phyloP scores from a whole-genome alignment of 768 basidiomycete species.

The Termitomyces sp. region DNA sequence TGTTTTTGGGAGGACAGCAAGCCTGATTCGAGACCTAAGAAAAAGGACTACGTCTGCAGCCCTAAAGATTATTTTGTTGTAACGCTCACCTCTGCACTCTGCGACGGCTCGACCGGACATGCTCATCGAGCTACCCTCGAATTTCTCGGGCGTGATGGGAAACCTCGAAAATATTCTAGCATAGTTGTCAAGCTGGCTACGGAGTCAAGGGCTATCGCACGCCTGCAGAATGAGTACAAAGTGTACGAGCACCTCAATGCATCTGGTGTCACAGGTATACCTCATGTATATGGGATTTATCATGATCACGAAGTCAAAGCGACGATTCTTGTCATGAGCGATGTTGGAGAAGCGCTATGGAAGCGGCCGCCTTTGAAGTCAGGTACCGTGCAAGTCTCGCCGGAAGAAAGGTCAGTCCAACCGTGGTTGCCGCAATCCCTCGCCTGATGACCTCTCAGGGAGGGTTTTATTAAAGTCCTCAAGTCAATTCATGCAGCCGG shows the following conservation, averaged over 20 bases:
- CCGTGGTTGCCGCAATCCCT: background rate
- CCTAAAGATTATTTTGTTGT: conserved; percentile 5
- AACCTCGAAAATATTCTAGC: background rate
- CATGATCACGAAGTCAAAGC: conserved; percentile 6
- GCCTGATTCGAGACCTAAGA: background rate
- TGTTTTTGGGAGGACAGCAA: background rate
- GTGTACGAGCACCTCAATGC: conserved; percentile 12
- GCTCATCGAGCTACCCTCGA: conserved; percentile 8
- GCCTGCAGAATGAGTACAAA: conserved; percentile 11
- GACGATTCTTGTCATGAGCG: conserved; percentile 14
- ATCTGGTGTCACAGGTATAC: conserved; percentile 8
- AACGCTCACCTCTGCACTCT: conserved; percentile 3
- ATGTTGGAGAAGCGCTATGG: conserved; percentile 7
- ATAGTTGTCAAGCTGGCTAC: conserved; percentile 12
- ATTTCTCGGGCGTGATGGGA: background rate
- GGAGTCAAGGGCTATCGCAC: background rate
- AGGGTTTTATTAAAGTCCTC: conserved; percentile 10
- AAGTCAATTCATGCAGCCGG: conserved; percentile 18
- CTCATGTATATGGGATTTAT: conserved; percentile 13
- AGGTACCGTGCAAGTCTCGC: background rate
- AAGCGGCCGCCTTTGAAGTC: background rate
- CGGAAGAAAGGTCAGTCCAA: conserved; percentile 1
- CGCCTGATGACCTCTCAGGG: conserved; percentile 5
- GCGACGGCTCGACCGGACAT: conserved; percentile 10
- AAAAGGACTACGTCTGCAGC: background rate